Percentiles rank a stretch among this genome's conserved stretches.
Evolutionary conservation across 768 basidiomycete genomes (phyloP).

Genomic region (Russula lepida): DNA sequence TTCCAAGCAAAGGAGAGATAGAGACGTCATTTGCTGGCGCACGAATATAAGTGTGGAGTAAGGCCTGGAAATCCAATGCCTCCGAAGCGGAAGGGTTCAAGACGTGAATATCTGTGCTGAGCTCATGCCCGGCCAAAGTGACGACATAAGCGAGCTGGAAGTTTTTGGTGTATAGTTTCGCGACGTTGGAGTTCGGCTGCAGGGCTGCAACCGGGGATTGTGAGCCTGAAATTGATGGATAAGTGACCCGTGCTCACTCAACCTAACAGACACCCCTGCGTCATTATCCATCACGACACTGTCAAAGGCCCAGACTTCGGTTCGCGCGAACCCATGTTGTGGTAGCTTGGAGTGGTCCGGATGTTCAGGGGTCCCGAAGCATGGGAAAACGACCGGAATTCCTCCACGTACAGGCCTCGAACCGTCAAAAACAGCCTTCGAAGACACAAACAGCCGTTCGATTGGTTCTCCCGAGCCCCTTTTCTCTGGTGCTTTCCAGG

Average conservation of each 20-base stretch:
- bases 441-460: constrained; percentile 78
- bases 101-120: constrained; percentile 77
- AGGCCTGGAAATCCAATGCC: constrained; percentile 77
- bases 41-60: constrained; percentile 86
- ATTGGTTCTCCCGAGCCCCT: constrained; percentile 28
- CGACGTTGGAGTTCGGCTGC: constrained; percentile 51
- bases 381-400: constrained; percentile 66
- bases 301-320: constrained; percentile 62
- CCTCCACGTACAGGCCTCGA: constrained; percentile 63
- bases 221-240: not conserved
- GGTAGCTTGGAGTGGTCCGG: constrained; percentile 58
- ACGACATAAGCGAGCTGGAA: constrained; percentile 80
- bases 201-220: constrained; percentile 40
- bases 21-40: constrained; percentile 51
- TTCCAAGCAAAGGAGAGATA: constrained; percentile 54
- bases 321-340: constrained; percentile 93
- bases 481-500: constrained; percentile 60
- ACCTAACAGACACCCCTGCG: constrained; percentile 61
- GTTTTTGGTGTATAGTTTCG: constrained; percentile 46
- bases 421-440: constrained; percentile 71
- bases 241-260: constrained; percentile 45
- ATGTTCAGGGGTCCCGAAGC: constrained; percentile 80
- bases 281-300: constrained; percentile 57
- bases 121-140: constrained; percentile 60
- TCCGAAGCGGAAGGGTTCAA: constrained; percentile 46